Evolutionary conservation across 2,329 filamentous ascomycete genomes (phyloP).

Genomic region (Cladosporium halotolerans): DNA sequence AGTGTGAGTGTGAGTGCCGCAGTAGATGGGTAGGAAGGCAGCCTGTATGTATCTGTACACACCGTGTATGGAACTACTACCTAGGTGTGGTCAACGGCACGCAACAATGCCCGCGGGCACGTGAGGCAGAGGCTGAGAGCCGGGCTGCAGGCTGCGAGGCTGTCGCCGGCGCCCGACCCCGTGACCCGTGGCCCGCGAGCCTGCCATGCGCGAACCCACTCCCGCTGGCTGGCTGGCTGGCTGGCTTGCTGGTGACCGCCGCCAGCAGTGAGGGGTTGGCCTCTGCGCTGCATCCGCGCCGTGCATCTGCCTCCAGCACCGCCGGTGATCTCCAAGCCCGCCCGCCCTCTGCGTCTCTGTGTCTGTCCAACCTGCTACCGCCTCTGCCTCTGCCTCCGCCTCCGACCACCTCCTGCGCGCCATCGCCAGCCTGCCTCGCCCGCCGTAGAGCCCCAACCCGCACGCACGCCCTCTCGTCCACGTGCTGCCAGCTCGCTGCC

Average conservation of each 20-base stretch:
- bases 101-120: not conserved
- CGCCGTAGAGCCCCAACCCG: too few relatives aligned
- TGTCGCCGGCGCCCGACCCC: not conserved
- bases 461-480: not conserved
- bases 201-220: slow-evolving; percentile 3
- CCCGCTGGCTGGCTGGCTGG: slow-evolving; percentile 3
- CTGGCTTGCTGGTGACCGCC: slow-evolving; percentile 1
- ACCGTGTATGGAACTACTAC: too few relatives aligned
- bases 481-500: not conserved
- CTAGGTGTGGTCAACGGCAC: not conserved
- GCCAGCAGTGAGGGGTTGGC: slow-evolving; percentile 4
- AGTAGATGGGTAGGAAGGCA: too few relatives aligned
- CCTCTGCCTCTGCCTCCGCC: not conserved
- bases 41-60: too few relatives aligned
- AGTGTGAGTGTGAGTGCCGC: too few relatives aligned
- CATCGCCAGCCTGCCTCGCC: not conserved
- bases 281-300: slow-evolving; percentile 8
- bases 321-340: not conserved
- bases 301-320: not conserved
- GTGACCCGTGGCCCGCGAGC: not conserved
- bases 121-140: not conserved
- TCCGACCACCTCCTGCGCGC: not conserved
- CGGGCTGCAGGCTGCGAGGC: not conserved
- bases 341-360: not conserved
- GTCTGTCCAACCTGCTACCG: not conserved